Percentiles rank a stretch among this genome's conserved stretches.
phyloP scores from a whole-genome alignment of 768 basidiomycete genomes.

The Gloeostereum incarnatum region DNA sequence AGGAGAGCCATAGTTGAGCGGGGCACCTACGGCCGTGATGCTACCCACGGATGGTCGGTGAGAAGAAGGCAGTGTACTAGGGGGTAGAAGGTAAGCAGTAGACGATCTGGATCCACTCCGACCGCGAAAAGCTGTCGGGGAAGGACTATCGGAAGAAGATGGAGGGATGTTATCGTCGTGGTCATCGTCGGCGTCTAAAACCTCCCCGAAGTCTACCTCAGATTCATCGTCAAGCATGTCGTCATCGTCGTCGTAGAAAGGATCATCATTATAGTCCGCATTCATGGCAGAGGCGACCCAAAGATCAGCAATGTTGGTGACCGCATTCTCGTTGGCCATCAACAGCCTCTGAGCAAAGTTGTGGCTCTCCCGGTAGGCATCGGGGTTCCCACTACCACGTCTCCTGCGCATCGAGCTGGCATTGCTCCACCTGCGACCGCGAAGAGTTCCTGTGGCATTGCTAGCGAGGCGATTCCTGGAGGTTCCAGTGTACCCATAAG shows the following conservation, averaged over 20 bases:
- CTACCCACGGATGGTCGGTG: slow-evolving; percentile 1
- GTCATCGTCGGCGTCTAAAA: slow-evolving; percentile 15
- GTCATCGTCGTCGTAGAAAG: slow-evolving; percentile 54
- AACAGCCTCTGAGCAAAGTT: slow-evolving; percentile 85
- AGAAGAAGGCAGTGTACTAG: not conserved
- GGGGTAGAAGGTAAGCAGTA: not conserved
- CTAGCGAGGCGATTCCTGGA: slow-evolving; percentile 50
- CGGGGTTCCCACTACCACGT: slow-evolving; percentile 40
- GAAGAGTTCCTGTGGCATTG: slow-evolving; percentile 26
- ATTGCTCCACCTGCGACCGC: slow-evolving; percentile 44
- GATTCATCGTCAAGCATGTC: slow-evolving; percentile 21
- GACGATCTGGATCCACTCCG: slow-evolving; percentile 10
- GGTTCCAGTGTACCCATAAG: slow-evolving; percentile 63
- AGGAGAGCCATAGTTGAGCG: slow-evolving; percentile 17
- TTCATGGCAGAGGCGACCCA: slow-evolving; percentile 99
- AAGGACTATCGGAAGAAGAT: slow-evolving; percentile 6
- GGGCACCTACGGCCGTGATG: slow-evolving; percentile 12
- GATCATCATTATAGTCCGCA: slow-evolving; percentile 84
- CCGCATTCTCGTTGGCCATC: slow-evolving; percentile 91
- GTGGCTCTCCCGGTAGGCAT: slow-evolving; percentile 27
- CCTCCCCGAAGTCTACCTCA: slow-evolving; percentile 15
- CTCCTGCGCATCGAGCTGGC: slow-evolving; percentile 41
- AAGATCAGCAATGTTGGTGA: slow-evolving; percentile 89
- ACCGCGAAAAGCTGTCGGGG: slow-evolving; percentile 13
- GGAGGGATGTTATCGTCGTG: slow-evolving; percentile 10